Base-by-base conservation (phyloP, 192 early-diverging fungal species). In the Allomyces macrogynus region DNA sequence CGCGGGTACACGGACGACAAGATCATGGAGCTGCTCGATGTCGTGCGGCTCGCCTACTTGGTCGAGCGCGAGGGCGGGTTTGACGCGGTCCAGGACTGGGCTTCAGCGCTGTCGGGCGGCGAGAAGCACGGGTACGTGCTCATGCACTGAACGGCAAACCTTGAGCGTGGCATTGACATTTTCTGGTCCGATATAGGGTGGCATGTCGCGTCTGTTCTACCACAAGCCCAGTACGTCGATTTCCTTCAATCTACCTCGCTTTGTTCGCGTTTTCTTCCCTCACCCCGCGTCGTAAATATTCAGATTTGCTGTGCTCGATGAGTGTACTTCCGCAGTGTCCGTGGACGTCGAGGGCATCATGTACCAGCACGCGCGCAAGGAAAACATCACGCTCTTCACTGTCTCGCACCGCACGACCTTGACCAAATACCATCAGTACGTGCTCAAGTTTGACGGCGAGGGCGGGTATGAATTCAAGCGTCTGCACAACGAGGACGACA, bases 151-250 rank as follows among this genome's bases (percentile, higher is more conserved):
- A n/a, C n/a, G n/a, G n/a, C n/a, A n/a, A n/a, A n/a, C n/a, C n/a
- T n/a, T n/a, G n/a, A n/a, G n/a, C n/a, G n/a, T n/a, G n/a, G n/a
- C n/a, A 64, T 63, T 24, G n/a, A 63, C 32, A 43, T 60, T 32
- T 23, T 61, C 63, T 25, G 26, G 16, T 68, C 27, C 60, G 20
- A 60, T 18, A 23, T 61, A 84, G 68, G 88, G 95, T 68, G 90
- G 89, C 20, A 92, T 97, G 92, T 94, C 94, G 22, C 76, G 96
- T 42, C 78, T 99, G 64, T 97, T 94, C 74, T 99, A 96, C 80
- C 96, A 99, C 75, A 77, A 79, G 27, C 96, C 20, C 82, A 81
- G 67, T 99, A 85, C 74, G 96, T 93, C 75, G 32, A 40, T 40
- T 40, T 40, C 8, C 26, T 27, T 27, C 26, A n/a, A n/a, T n/a